A percentile compares a stretch with the other conserved stretches of the same genome.
These are phyloP conservation scores for Sextonia rubra DNA, from an alignment of 164 flowering plant species.

Conservation along the genomic window DNA sequence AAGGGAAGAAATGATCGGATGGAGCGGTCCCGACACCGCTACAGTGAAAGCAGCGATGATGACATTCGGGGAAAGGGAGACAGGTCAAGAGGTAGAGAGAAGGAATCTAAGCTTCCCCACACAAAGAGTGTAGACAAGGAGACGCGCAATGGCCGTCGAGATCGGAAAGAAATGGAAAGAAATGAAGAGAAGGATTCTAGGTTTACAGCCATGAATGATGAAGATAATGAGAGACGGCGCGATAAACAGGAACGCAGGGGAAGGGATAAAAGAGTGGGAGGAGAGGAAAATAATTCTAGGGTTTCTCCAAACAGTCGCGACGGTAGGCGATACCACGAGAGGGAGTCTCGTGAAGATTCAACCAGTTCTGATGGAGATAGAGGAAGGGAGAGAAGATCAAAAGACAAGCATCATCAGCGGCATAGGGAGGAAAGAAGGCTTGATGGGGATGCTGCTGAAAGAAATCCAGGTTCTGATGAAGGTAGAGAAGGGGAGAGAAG, in stretches of 20 bases:
- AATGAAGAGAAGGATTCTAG: background rate
- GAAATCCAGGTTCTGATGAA: background rate
- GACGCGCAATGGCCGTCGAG: too few species aligned
- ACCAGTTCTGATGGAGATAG: background rate
- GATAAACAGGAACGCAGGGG: background rate
- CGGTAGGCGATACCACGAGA: background rate
- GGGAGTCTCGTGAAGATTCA: background rate
- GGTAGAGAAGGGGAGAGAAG: background rate
- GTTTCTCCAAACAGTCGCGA: background rate
- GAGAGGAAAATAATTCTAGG: background rate
- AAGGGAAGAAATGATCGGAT: background rate
- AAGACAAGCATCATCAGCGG: background rate
- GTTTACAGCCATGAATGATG: background rate
- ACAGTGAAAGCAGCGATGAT: background rate
- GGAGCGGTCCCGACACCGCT: background rate
- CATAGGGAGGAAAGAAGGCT: too few species aligned
- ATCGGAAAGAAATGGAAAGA: too few species aligned
- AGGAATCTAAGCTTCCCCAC: too few species aligned
- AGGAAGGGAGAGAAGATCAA: background rate
- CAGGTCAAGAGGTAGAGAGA: background rate
- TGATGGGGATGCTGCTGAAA: background rate
- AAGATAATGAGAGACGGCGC: background rate
- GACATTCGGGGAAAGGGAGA: background rate
- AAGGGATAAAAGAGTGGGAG: background rate
- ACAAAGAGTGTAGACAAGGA: too few species aligned